A percentile compares a stretch with the other conserved stretches of the same genome.
phyloP scores from a whole-genome alignment of 106 monocot genomes.

The Cymbidium sinense region DNA sequence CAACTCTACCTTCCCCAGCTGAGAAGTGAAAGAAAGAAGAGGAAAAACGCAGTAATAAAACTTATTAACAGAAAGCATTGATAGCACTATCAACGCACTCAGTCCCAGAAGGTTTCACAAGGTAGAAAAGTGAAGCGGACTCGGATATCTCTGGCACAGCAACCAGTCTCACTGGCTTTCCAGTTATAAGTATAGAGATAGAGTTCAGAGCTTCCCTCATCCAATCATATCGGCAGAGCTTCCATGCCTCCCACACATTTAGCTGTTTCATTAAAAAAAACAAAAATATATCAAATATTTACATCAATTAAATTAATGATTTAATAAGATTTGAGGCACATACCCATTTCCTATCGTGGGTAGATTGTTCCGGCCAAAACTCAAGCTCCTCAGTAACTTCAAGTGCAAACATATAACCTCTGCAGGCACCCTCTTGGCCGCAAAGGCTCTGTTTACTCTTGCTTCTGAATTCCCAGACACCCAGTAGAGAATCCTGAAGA shows the following conservation, averaged over 20 bases:
- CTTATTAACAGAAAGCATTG: slow-evolving; percentile 27
- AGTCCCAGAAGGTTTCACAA: slow-evolving; percentile 11
- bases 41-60: background rate
- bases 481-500: slow-evolving; percentile 29
- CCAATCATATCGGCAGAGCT: slow-evolving; percentile 72
- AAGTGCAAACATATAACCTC: slow-evolving; percentile 51
- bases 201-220: slow-evolving; percentile 58
- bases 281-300: background rate
- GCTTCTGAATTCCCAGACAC: slow-evolving; percentile 56
- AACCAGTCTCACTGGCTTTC: background rate
- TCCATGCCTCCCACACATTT: slow-evolving; percentile 32
- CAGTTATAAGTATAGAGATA: slow-evolving; percentile 17
- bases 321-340: background rate
- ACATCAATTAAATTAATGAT: background rate
- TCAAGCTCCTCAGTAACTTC: slow-evolving; percentile 55
- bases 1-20: too few relatives aligned
- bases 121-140: slow-evolving; percentile 10
- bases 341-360: slow-evolving; percentile 52
- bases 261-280: slow-evolving; percentile 22
- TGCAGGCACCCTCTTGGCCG: slow-evolving; percentile 32
- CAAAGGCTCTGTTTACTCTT: slow-evolving; percentile 46
- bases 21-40: too few relatives aligned
- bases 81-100: slow-evolving; percentile 26
- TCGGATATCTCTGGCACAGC: slow-evolving; percentile 16
- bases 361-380: slow-evolving; percentile 48